These are phyloP conservation scores for Pelargonium cotyledonis DNA, from an alignment of 441 rosid species.

Conservation along the genomic window DNA sequence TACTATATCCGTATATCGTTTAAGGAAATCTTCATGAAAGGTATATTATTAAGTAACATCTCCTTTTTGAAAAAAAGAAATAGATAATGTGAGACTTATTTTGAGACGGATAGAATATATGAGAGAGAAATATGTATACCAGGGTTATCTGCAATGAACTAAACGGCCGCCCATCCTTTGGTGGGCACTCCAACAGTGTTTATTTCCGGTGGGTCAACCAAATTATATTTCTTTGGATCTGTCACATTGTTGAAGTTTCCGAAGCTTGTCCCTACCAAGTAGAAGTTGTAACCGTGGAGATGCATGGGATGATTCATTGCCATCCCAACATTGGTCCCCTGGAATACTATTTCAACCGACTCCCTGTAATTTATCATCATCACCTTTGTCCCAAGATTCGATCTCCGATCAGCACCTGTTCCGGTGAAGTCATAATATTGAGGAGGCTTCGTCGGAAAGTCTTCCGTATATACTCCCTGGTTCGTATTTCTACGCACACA, in stretches of 20 bases:
- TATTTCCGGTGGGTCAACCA: conserved; percentile 33
- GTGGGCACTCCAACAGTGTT: conserved; percentile 35
- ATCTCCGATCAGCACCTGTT: conserved; percentile 10
- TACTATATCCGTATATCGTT: no score
- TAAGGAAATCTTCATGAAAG: no score
- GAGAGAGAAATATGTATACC: conserved; percentile 15
- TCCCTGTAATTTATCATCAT: conserved; percentile 24
- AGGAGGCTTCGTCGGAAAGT: conserved; percentile 24
- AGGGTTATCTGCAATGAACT: conserved; percentile 37
- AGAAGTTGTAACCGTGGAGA: conserved; percentile 41
- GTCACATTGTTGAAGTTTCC: conserved; percentile 40
- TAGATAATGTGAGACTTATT: no score
- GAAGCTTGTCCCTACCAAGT: conserved; percentile 26
- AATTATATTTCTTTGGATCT: conserved; percentile 28
- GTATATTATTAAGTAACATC: no score
- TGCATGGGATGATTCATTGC: conserved; percentile 43
- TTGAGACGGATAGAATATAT: no score
- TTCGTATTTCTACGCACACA: conserved; percentile 12
- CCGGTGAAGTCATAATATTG: conserved; percentile 24
- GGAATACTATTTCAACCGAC: conserved; percentile 37
- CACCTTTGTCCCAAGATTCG: conserved; percentile 28
- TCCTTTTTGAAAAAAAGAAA: no score
- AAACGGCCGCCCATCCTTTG: conserved; percentile 37
- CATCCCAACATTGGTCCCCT: conserved; percentile 33
- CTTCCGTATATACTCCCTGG: conserved; percentile 13